phyloP scores from a whole-genome alignment of 345 rosid genomes.

The Rhodamnia argentea region DNA sequence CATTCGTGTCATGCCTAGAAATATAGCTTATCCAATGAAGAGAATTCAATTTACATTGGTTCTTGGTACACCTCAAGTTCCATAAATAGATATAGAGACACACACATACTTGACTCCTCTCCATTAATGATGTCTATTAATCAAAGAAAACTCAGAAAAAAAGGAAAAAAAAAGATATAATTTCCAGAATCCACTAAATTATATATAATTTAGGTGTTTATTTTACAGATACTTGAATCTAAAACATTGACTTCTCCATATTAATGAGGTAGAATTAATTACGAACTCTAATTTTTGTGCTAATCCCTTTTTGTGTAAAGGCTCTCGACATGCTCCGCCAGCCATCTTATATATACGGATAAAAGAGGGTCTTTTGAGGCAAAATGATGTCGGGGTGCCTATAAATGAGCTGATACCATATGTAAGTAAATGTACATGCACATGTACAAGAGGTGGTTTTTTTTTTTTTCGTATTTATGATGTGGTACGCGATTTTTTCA shows the following conservation, averaged over 20 bases:
- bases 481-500: not conserved
- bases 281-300: not conserved
- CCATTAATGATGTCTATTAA: no score
- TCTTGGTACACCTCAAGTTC: no score
- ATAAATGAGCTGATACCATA: not conserved
- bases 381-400: not conserved
- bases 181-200: not conserved
- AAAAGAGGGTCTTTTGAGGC: not conserved
- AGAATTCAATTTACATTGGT: no score
- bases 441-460: not conserved
- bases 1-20: no score
- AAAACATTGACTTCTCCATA: not conserved
- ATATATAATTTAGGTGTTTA: not conserved
- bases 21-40: no score
- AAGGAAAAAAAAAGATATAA: no score
- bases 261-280: not conserved
- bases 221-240: no score
- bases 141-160: no score
- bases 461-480: not conserved
- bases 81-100: no score
- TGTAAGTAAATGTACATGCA: not conserved
- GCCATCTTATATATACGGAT: not conserved
- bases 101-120: no score
- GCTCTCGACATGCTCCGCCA: not conserved
- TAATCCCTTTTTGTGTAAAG: not conserved